These are phyloP conservation scores for Myxozyma lipomycoides DNA, from an alignment of 805 yeast genomes.

Conservation along the genomic window DNA sequence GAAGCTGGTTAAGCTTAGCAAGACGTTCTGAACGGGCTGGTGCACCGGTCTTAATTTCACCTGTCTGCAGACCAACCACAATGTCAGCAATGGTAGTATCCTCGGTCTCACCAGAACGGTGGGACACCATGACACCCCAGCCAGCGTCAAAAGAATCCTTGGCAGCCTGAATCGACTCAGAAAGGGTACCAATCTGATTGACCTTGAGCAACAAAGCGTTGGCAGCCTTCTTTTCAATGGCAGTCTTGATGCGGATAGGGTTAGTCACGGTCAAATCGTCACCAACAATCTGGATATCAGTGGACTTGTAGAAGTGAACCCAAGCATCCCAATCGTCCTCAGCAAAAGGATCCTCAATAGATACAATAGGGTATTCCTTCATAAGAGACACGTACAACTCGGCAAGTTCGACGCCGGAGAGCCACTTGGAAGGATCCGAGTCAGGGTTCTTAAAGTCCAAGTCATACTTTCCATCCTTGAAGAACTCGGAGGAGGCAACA, in stretches of 20 bases:
- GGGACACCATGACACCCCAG: conserved; percentile 99
- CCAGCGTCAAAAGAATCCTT: conserved; percentile 89
- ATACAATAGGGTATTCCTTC: conserved; percentile 93
- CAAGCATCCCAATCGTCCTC: conserved; percentile 99
- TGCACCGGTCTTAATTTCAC: conserved; percentile 99
- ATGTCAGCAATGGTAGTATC: conserved; percentile 97
- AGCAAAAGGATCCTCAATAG: conserved; percentile 98
- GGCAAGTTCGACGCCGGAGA: conserved; percentile 83
- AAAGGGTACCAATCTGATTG: conserved; percentile 95
- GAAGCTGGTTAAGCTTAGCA: conserved; percentile 97
- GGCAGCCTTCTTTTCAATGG: conserved; percentile 95
- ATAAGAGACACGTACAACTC: conserved; percentile 74
- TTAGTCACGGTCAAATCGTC: conserved; percentile 99
- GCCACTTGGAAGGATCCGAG: conserved; percentile 86
- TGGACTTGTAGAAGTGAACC: conserved; percentile 67
- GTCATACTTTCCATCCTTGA: conserved; percentile 94
- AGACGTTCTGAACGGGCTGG: conserved; percentile 99
- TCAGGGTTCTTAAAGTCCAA: conserved; percentile 97
- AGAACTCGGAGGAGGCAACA: conserved; percentile 97
- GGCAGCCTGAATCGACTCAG: conserved; percentile 97
- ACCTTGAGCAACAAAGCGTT: conserved; percentile 94
- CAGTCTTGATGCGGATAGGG: conserved; percentile 90
- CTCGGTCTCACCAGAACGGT: conserved; percentile 99
- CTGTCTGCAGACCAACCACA: conserved; percentile 95
- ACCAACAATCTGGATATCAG: conserved; percentile 79